phyloP scores from a whole-genome alignment of 1,284 basidiomycete genomes.

The Entoloma clypeatum region DNA sequence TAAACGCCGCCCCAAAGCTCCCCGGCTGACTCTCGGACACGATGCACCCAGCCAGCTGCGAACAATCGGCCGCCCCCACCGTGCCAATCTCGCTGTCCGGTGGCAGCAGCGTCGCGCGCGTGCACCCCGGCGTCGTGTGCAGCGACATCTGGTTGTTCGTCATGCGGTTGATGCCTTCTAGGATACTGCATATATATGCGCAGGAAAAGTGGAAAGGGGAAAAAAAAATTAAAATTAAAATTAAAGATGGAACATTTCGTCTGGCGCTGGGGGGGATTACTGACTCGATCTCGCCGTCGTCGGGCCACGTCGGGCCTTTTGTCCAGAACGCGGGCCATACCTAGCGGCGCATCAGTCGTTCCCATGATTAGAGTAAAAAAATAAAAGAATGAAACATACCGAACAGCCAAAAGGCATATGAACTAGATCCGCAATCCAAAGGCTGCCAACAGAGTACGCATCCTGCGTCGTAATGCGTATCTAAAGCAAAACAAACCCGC shows the following conservation, averaged over 20 bases:
- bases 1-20: constrained; percentile 54
- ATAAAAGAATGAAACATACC: constrained; percentile 23
- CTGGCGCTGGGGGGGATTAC: constrained; percentile 4
- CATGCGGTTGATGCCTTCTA: constrained; percentile 47
- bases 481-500: constrained; percentile 22
- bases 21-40: constrained; percentile 46
- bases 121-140: constrained; percentile 39
- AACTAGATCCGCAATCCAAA: constrained; percentile 58
- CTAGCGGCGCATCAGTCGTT: constrained; percentile 15
- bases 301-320: constrained; percentile 49
- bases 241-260: not conserved
- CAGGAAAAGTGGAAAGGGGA: too few species aligned
- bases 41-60: constrained; percentile 48
- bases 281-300: constrained; percentile 53
- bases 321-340: constrained; percentile 60
- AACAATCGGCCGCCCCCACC: constrained; percentile 39
- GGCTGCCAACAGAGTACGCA: constrained; percentile 47
- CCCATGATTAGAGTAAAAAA: not conserved
- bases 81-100: constrained; percentile 38
- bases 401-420: constrained; percentile 60
- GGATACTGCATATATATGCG: constrained; percentile 41
- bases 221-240: not conserved
- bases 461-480: constrained; percentile 48
- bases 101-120: constrained; percentile 24
- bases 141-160: constrained; percentile 41